Conservation (phyloP, 73 alveolate genomes). For the Paraurostyla sp. region DNA sequence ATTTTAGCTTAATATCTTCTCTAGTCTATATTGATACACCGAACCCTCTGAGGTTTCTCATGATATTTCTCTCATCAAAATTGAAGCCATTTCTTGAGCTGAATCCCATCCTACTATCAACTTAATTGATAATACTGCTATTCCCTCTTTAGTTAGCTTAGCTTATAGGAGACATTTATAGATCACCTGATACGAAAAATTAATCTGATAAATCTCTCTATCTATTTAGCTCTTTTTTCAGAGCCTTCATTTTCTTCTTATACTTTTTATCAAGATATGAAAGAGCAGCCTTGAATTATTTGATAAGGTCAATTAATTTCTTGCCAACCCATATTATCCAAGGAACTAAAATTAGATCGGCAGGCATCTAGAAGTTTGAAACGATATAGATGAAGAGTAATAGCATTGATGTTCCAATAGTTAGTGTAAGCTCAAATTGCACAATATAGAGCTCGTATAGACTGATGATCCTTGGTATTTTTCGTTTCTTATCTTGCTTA, state of each 20-base stretch:
- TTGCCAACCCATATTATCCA: constrained; percentile 41
- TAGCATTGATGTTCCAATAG: background rate
- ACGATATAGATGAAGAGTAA: constrained; percentile 7
- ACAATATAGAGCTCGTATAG: constrained; percentile 32
- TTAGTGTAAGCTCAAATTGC: background rate
- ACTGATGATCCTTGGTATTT: constrained; percentile 34
- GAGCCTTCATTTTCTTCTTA: background rate
- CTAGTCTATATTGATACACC: too few relatives aligned
- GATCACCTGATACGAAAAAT: background rate
- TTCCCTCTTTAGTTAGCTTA: background rate
- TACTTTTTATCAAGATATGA: background rate
- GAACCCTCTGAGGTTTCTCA: background rate
- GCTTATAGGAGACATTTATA: background rate
- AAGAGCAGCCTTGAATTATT: background rate
- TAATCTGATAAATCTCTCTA: background rate
- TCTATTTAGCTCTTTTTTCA: background rate
- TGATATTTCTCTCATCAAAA: background rate
- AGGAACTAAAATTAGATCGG: constrained; percentile 6
- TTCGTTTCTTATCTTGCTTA: background rate
- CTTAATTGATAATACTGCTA: background rate
- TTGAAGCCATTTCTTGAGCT: background rate
- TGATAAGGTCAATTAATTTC: background rate
- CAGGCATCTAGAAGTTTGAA: constrained; percentile 8
- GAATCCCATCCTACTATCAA: background rate
- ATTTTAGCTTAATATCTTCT: background rate